Base-by-base conservation (phyloP, 2,329 filamentous ascomycete species). In the Sporothrix dimorphospora region DNA sequence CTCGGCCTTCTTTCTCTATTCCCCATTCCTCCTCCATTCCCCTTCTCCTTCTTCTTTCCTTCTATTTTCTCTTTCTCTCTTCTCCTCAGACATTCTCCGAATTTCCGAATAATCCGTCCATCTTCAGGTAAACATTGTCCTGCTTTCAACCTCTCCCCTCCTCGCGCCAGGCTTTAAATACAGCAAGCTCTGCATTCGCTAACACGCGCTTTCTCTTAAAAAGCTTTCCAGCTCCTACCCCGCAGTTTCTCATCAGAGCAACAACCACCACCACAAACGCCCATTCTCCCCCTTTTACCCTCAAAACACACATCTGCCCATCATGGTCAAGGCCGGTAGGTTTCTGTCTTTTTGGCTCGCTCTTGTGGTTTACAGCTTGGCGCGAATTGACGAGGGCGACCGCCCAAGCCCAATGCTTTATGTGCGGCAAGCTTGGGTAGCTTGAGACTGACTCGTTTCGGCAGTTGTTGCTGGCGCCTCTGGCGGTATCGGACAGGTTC, bases 401-500 rank as follows among this genome's bases (percentile, higher is more conserved):
- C 12, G 42, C 42, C 19, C 19, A 6, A 27, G 53, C 4, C 19
- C 69, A 53, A 61, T 51, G 12, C 24, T 16, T 12, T 27, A 24
- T 40, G 42, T 6, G 27, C n/a, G 11, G 34, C 12, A n/a, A 34
- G n/a, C 42, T 59, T 14, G 30, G 24, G 14, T 19, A 40, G 42
- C 68, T 53, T 38, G 24, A 45, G 19, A 34, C 53, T 71, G 49
- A 65, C 69, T 66, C 45, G 68, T n/a, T 53, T 57, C n/a, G 68
- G 8, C 70, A 91, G 88, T 90, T 81, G 95, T 99, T 86, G 94
- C 96, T 85, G 96, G 96, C 85, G 96, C 95, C 82, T 91, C 95
- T 83, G 96, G 96, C 85, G 96, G 96, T 86, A 99, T 99, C 90
- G 96, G 95, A 84, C 95, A 98, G 91, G 94, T 97, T 82, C 79